Percentiles rank a stretch among this genome's conserved stretches.
Evolutionary conservation across 208 protist genomes (phyloP).

Genomic region (Balamuthia mandrillaris): DNA sequence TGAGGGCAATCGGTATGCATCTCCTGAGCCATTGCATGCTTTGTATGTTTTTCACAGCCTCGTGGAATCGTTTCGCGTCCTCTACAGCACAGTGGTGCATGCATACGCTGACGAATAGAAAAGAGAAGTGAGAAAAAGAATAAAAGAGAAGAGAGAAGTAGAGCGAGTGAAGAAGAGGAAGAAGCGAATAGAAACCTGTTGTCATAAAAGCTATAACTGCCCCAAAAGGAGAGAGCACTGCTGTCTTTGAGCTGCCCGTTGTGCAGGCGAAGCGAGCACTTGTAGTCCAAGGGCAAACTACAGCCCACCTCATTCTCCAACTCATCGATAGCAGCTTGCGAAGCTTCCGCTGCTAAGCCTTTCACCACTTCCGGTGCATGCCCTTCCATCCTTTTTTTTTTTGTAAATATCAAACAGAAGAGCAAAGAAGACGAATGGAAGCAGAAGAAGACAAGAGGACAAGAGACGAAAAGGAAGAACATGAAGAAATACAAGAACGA

Average conservation of each 20-base stretch:
- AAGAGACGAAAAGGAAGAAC: neutral
- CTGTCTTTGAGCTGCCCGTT: neutral
- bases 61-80: neutral
- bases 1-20: neutral
- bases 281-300: neutral
- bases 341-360: neutral
- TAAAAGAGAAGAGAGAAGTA: neutral
- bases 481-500: neutral
- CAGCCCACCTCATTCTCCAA: neutral
- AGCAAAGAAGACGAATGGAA: neutral
- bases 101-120: neutral
- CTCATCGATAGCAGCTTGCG: neutral
- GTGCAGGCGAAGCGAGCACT: neutral
- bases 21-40: neutral
- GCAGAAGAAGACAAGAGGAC: neutral
- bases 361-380: neutral
- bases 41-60: neutral
- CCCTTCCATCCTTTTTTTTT: too few relatives aligned
- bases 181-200: neutral
- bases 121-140: neutral
- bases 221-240: neutral
- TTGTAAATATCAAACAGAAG: too few relatives aligned
- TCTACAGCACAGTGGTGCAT: neutral
- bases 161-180: neutral
- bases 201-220: constrained; percentile 32